A percentile compares a stretch with the other conserved stretches of the same genome.
Evolutionary conservation across 75 land plant genomes (phyloP).

Genomic region (Pinus albicaulis): DNA sequence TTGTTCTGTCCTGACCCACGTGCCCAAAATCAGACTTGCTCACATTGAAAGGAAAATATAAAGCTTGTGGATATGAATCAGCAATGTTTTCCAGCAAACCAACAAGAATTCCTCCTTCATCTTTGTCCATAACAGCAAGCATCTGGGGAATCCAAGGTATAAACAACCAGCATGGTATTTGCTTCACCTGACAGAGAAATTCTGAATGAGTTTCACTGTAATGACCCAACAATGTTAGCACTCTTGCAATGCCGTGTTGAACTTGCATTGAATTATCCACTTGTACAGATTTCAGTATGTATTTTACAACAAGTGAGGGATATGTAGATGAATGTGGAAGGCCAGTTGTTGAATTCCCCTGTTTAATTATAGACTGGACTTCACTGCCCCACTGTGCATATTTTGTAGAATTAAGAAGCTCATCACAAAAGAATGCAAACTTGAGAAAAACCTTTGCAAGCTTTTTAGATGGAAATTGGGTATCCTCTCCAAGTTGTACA

Average conservation of each 20-base stretch:
- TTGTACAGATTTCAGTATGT: conserved; percentile 34
- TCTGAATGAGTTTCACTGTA: conserved; percentile 29
- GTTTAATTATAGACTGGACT: conserved; percentile 16
- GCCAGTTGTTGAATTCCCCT: conserved; percentile 12
- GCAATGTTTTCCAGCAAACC: conserved; percentile 43
- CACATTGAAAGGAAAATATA: conserved; percentile 47
- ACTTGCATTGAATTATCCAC: conserved; percentile 29
- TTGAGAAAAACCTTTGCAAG: conserved; percentile 37
- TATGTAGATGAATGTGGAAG: conserved; percentile 30
- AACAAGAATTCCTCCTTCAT: conserved; percentile 33
- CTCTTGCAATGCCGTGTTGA: conserved; percentile 50
- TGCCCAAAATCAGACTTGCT: conserved; percentile 37
- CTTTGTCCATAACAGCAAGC: conserved; percentile 39
- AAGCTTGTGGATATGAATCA: conserved; percentile 34
- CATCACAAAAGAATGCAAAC: conserved; percentile 57
- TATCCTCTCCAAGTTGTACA: not conserved
- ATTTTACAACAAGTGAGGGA: conserved; percentile 31
- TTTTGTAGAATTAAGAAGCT: conserved; percentile 32
- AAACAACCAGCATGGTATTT: conserved; percentile 41
- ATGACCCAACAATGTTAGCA: conserved; percentile 34
- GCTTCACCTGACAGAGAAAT: conserved; percentile 14
- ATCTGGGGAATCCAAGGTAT: conserved; percentile 55
- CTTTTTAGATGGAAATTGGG: conserved; percentile 14
- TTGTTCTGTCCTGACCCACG: conserved; percentile 22
- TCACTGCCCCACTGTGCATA: conserved; percentile 12